Conservation (phyloP, 768 basidiomycete species). For the Suillus subluteus region DNA sequence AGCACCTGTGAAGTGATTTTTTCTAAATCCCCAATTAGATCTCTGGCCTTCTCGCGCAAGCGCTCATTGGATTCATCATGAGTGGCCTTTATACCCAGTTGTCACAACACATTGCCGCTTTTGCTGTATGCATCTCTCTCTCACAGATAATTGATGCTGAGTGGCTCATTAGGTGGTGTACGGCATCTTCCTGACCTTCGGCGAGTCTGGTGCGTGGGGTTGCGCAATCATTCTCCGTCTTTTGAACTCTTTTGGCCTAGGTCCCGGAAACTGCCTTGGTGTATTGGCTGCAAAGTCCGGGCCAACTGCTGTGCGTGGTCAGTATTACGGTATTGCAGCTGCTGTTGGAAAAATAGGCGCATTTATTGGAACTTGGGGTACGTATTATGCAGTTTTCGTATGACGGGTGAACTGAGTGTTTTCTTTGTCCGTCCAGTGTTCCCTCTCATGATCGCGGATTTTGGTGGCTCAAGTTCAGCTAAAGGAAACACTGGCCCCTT, state of each 20-base stretch:
- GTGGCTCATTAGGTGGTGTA: conserved; percentile 64
- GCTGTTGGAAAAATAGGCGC: conserved; percentile 87
- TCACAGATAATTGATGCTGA: background rate
- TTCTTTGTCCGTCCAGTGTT: conserved; percentile 47
- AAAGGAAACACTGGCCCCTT: conserved; percentile 84
- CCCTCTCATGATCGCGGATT: conserved; percentile 67
- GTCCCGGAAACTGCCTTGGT: conserved; percentile 86
- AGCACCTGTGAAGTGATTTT: background rate
- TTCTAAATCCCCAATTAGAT: conserved; percentile 46
- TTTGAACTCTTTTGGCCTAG: conserved; percentile 31
- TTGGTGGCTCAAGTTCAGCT: conserved; percentile 54
- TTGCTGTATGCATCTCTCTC: conserved; percentile 53
- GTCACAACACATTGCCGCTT: conserved; percentile 67
- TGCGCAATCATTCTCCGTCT: background rate
- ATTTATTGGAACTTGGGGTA: conserved; percentile 82
- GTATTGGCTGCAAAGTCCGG: conserved; percentile 84
- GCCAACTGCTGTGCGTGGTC: conserved; percentile 85
- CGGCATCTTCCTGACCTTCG: conserved; percentile 88
- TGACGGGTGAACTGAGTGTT: conserved; percentile 8
- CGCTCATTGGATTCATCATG: conserved; percentile 86
- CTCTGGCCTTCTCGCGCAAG: conserved; percentile 65
- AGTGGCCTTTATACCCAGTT: conserved; percentile 76
- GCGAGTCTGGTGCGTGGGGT: conserved; percentile 67
- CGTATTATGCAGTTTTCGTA: conserved; percentile 24
- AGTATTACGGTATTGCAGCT: conserved; percentile 85